These are phyloP conservation scores for Penicillium crustosum DNA, from an alignment of 2,329 filamentous ascomycete genomes.

Conservation along the genomic window DNA sequence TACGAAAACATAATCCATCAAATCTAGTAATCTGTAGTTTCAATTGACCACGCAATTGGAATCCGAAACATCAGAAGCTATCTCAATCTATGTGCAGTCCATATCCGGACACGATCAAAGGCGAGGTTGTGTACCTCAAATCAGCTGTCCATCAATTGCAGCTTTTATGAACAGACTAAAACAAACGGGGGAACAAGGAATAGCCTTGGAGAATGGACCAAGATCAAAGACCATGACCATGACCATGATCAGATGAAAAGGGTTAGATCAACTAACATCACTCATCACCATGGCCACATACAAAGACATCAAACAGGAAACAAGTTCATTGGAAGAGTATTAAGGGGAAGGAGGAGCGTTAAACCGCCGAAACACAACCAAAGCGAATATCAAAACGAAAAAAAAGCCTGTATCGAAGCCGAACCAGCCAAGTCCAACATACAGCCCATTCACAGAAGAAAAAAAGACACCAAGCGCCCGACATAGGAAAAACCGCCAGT, in stretches of 20 bases:
- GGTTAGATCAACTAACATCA: background rate
- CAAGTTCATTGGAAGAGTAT: constrained; percentile 14
- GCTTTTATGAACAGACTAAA: background rate
- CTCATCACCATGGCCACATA: background rate
- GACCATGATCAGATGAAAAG: background rate
- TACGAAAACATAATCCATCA: background rate
- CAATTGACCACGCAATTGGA: background rate
- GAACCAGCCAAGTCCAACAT: background rate
- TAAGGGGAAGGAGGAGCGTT: constrained; percentile 4
- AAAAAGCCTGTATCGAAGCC: background rate
- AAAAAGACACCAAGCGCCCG: constrained; percentile 17
- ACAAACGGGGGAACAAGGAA: background rate
- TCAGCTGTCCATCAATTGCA: background rate
- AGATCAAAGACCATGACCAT: background rate
- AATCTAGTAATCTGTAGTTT: background rate
- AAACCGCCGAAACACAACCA: constrained; percentile 2
- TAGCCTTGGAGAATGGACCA: background rate
- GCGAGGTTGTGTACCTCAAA: background rate
- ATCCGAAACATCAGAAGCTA: background rate
- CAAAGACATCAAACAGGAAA: constrained; percentile 3
- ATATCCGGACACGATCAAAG: background rate
- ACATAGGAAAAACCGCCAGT: constrained; percentile 20
- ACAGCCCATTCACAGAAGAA: background rate
- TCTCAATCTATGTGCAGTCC: constrained; percentile 1
- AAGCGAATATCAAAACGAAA: background rate